Conservation (phyloP, 2,329 filamentous ascomycete species). For the Sporothrix variecibatus region DNA sequence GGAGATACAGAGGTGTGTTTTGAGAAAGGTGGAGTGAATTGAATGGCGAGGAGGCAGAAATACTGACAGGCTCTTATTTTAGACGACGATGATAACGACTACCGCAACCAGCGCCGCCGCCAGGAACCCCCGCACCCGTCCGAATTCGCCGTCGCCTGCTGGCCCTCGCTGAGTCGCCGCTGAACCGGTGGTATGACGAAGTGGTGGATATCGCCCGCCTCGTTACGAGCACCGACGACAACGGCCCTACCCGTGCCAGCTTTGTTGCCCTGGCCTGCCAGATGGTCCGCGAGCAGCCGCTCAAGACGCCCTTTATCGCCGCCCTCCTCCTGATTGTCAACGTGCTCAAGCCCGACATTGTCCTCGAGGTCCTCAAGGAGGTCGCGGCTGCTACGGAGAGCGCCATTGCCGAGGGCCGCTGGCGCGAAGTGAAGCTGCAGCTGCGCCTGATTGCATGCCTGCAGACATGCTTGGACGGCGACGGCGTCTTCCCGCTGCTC, state of each 20-base stretch:
- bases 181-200: slow-evolving; percentile 78
- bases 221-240: slow-evolving; percentile 80
- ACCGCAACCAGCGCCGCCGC: slow-evolving; percentile 71
- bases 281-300: slow-evolving; percentile 83
- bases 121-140: slow-evolving; percentile 69
- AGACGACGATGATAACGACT: slow-evolving; percentile 69
- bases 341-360: slow-evolving; percentile 72
- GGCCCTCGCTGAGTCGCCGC: slow-evolving; percentile 76
- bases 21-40: not conserved
- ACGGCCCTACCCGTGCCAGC: slow-evolving; percentile 69
- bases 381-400: slow-evolving; percentile 64
- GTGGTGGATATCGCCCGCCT: slow-evolving; percentile 72
- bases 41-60: not conserved
- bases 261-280: slow-evolving; percentile 76
- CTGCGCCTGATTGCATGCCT: slow-evolving; percentile 88
- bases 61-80: not conserved
- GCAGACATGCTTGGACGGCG: slow-evolving; percentile 67
- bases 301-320: slow-evolving; percentile 95
- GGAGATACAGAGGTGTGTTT: slow-evolving; percentile 71
- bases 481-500: slow-evolving; percentile 81
- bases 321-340: slow-evolving; percentile 81
- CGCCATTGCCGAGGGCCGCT: slow-evolving; percentile 71
- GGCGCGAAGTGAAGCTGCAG: slow-evolving; percentile 88
- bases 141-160: slow-evolving; percentile 78
- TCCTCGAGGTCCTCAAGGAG: slow-evolving; percentile 67